Evolutionary conservation across 2,329 filamentous ascomycete genomes (phyloP).

Genomic region (Nemania sp.): DNA sequence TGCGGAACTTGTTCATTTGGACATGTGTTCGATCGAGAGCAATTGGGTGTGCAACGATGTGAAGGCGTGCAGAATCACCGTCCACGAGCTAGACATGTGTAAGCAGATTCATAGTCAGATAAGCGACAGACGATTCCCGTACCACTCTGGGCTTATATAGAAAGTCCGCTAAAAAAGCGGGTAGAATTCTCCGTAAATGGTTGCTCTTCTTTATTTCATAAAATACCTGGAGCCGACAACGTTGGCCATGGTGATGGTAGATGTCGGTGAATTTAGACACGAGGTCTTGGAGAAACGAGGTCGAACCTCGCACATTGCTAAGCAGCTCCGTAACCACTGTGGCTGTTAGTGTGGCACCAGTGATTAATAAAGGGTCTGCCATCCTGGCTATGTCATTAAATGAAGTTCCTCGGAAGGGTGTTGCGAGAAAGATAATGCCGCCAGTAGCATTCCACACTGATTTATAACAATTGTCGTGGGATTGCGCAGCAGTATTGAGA

Average conservation of each 20-base stretch:
- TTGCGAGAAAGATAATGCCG: neutral
- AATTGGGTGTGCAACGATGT: neutral
- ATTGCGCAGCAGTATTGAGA: neutral
- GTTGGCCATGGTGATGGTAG: neutral
- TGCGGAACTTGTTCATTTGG: slow-evolving; percentile 2
- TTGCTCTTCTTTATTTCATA: neutral
- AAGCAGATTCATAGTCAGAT: neutral
- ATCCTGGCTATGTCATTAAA: neutral
- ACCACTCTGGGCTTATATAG: neutral
- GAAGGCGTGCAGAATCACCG: neutral
- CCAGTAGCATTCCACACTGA: neutral
- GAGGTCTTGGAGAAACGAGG: neutral
- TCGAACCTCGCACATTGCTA: neutral
- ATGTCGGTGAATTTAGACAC: neutral
- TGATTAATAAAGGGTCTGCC: neutral
- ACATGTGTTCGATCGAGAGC: neutral
- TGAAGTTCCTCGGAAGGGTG: neutral
- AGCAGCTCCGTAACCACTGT: neutral
- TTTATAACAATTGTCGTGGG: neutral
- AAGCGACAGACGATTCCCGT: neutral
- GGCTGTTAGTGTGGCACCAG: neutral
- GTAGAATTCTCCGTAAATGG: neutral
- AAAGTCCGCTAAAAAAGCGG: neutral
- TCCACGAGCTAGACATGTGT: slow-evolving; percentile 1
- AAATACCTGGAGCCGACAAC: neutral